A percentile compares a stretch with the other conserved stretches of the same genome.
Conservation (phyloP, 306 rosid genomes). For the Cicer pinnatifidum region DNA sequence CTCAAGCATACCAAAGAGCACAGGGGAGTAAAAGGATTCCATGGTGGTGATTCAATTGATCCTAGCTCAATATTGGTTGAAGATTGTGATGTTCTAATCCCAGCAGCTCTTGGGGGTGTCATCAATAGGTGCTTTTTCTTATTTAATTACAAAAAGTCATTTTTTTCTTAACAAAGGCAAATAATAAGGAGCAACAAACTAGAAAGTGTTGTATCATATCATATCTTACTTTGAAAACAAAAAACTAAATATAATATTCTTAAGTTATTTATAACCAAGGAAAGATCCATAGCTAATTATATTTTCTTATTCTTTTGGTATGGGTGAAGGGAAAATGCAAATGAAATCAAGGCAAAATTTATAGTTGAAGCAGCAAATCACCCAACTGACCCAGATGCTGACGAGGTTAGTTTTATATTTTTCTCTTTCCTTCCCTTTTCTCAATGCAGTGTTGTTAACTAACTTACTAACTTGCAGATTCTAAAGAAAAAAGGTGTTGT, state of each 20-base stretch:
- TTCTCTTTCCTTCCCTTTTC: background rate
- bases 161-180: too few relatives aligned
- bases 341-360: slow-evolving; percentile 78
- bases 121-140: slow-evolving; percentile 67
- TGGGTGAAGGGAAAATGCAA: slow-evolving; percentile 77
- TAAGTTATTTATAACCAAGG: slow-evolving; percentile 3
- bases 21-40: slow-evolving; percentile 72
- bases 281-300: background rate
- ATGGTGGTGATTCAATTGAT: slow-evolving; percentile 70
- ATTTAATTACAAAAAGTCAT: background rate
- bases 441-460: slow-evolving; percentile 14
- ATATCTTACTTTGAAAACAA: too few relatives aligned
- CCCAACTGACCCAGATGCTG: slow-evolving; percentile 97
- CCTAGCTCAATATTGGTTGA: slow-evolving; percentile 73
- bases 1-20: slow-evolving; percentile 66
- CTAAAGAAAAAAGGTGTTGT: slow-evolving; percentile 77
- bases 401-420: slow-evolving; percentile 60
- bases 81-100: slow-evolving; percentile 89
- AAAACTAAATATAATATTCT: slow-evolving; percentile 7
- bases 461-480: slow-evolving; percentile 57
- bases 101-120: slow-evolving; percentile 99
- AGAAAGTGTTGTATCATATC: too few relatives aligned
- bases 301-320: background rate
- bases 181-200: too few relatives aligned
- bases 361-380: slow-evolving; percentile 94